Evolutionary conservation across 495 filamentous ascomycete genomes (phyloP).

Genomic region (Gamarada debralockiae): DNA sequence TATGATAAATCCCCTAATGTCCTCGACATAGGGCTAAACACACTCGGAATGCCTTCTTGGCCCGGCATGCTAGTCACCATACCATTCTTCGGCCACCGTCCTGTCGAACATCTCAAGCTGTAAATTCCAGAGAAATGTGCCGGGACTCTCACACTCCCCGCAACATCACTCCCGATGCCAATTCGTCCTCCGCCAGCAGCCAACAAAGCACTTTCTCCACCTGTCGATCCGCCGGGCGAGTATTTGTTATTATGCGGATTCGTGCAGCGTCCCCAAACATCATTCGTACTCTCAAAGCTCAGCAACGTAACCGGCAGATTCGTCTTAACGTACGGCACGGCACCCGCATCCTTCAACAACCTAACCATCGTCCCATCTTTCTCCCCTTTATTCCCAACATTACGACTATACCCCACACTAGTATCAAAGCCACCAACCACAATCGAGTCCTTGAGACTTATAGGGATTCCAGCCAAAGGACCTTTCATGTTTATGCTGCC

Average conservation of each 20-base stretch:
- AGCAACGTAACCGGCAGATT: slow-evolving; percentile 89
- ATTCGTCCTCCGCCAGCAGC: slow-evolving; percentile 86
- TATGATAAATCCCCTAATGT: slow-evolving; percentile 82
- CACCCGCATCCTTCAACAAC: slow-evolving; percentile 89
- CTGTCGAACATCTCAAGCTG: slow-evolving; percentile 86
- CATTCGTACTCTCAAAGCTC: slow-evolving; percentile 89
- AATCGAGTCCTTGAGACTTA: slow-evolving; percentile 86
- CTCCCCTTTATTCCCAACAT: slow-evolving; percentile 59
- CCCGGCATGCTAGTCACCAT: slow-evolving; percentile 88
- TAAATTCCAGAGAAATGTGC: slow-evolving; percentile 93
- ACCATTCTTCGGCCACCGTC: slow-evolving; percentile 86
- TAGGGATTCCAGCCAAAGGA: slow-evolving; percentile 83
- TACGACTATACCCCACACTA: slow-evolving; percentile 75
- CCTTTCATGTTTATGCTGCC: slow-evolving; percentile 68
- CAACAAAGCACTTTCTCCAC: slow-evolving; percentile 82
- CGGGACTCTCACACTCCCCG: slow-evolving; percentile 84
- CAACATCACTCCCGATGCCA: slow-evolving; percentile 91
- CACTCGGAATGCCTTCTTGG: slow-evolving; percentile 85
- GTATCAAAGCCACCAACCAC: slow-evolving; percentile 83
- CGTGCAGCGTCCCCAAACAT: slow-evolving; percentile 76
- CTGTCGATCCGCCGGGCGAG: slow-evolving; percentile 88
- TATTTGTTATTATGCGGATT: slow-evolving; percentile 84
- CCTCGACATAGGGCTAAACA: slow-evolving; percentile 91
- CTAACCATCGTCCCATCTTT: slow-evolving; percentile 72
- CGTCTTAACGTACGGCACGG: slow-evolving; percentile 93